phyloP scores from a whole-genome alignment of 805 yeast genomes.

The Ascoidea tarda region DNA sequence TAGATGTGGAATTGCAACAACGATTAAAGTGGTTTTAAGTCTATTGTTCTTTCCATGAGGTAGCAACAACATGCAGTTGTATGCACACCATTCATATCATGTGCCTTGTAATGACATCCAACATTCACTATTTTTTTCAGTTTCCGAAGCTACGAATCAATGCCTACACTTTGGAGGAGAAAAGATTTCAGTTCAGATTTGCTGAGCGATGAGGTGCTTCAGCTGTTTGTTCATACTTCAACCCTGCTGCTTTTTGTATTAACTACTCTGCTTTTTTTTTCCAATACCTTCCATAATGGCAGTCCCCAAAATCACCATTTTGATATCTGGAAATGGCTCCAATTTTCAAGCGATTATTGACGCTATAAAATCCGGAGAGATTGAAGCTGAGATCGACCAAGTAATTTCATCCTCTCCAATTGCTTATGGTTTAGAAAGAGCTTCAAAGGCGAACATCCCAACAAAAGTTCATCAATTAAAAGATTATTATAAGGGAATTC shows the following conservation, averaged over 20 bases:
- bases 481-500: slow-evolving; percentile 56
- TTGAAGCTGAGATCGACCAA: slow-evolving; percentile 44
- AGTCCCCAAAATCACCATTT: slow-evolving; percentile 32
- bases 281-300: slow-evolving; percentile 5
- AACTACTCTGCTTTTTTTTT: not conserved
- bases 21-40: too few relatives aligned
- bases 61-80: too few relatives aligned
- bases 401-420: slow-evolving; percentile 76
- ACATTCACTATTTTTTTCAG: too few relatives aligned
- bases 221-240: too few relatives aligned
- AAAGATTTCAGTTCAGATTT: too few relatives aligned
- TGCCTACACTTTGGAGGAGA: too few relatives aligned
- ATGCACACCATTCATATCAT: too few relatives aligned
- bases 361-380: slow-evolving; percentile 28
- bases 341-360: slow-evolving; percentile 91
- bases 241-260: not conserved
- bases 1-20: too few relatives aligned
- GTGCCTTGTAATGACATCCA: too few relatives aligned
- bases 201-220: too few relatives aligned
- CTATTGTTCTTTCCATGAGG: too few relatives aligned
- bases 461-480: slow-evolving; percentile 60
- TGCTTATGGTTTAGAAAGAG: slow-evolving; percentile 85
- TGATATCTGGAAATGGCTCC: slow-evolving; percentile 94
- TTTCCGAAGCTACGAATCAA: too few relatives aligned
- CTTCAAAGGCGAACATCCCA: slow-evolving; percentile 55